Percentiles rank a stretch among this genome's conserved stretches.
Conservation (phyloP, 495 filamentous ascomycete species). For the Trichoderma orchidacearum region DNA sequence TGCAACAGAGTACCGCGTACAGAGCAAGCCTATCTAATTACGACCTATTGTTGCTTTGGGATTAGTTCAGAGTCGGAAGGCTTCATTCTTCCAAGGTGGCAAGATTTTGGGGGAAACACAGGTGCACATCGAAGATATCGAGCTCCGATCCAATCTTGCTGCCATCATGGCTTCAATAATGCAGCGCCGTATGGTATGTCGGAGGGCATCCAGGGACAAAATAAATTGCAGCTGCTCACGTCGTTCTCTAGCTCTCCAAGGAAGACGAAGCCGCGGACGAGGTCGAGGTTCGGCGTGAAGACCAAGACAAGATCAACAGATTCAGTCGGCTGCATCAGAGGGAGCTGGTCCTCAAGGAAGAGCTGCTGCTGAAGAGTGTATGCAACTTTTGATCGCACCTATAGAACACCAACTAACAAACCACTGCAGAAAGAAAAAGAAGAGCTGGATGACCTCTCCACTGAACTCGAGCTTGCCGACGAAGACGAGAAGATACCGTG, state of each 20-base stretch:
- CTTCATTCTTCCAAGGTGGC: neutral
- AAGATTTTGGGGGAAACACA: no score
- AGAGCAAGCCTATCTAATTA: no score
- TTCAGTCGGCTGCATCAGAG: constrained; percentile 92
- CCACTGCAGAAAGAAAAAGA: constrained; percentile 84
- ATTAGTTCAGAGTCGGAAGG: no score
- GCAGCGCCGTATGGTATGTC: neutral
- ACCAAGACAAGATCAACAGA: constrained; percentile 97
- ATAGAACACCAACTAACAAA: constrained; percentile 7
- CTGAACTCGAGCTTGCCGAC: constrained; percentile 85
- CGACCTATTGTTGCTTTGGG: no score
- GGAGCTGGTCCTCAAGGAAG: constrained; percentile 62
- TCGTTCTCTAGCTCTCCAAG: constrained; percentile 56
- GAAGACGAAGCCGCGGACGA: constrained; percentile 75
- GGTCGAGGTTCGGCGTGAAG: constrained; percentile 82
- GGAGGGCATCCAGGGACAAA: neutral
- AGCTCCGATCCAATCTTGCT: neutral
- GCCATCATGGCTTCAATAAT: neutral
- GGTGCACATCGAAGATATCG: neutral
- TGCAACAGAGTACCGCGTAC: no score
- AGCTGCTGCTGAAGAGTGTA: constrained; percentile 73
- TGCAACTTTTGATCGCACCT: constrained; percentile 8
- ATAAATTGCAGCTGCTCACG: neutral
- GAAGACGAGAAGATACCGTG: constrained; percentile 90
- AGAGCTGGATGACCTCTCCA: constrained; percentile 83